Conservation (phyloP, 1,284 basidiomycete species). For the Leccinum subrobustum region DNA sequence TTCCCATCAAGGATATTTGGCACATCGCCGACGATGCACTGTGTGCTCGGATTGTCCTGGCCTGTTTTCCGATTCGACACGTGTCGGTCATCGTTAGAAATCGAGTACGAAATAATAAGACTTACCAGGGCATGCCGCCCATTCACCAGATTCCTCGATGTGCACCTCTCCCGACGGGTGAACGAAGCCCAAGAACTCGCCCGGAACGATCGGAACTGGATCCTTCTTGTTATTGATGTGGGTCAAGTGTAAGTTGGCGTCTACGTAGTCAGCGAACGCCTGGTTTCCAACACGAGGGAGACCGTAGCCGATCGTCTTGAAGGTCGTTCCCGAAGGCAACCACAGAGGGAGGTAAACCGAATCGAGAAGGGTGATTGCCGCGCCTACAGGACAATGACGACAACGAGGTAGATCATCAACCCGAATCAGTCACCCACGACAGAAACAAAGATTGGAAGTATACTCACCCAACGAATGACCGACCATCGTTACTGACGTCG, state of each 20-base stretch:
- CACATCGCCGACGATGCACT: constrained; percentile 52
- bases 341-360: constrained; percentile 40
- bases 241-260: constrained; percentile 42
- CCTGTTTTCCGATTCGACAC: constrained; percentile 33
- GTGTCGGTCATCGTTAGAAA: background rate
- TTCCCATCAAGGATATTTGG: constrained; percentile 44
- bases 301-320: constrained; percentile 46
- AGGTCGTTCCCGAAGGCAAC: constrained; percentile 34
- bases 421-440: background rate
- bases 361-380: constrained; percentile 52
- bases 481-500: constrained; percentile 47
- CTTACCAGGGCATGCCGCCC: constrained; percentile 48
- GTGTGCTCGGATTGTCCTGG: constrained; percentile 52
- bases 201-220: constrained; percentile 49
- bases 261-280: constrained; percentile 59
- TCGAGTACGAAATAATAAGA: background rate
- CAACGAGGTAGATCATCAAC: background rate
- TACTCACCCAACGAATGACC: constrained; percentile 55
- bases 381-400: constrained; percentile 30
- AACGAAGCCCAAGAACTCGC: constrained; percentile 49
- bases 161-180: constrained; percentile 62
- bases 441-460: too few relatives aligned
- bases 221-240: constrained; percentile 56
- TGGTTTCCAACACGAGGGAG: constrained; percentile 70
- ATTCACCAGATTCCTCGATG: constrained; percentile 46